phyloP scores from a whole-genome alignment of 176 grass and related monocot species.

The Areca catechu region DNA sequence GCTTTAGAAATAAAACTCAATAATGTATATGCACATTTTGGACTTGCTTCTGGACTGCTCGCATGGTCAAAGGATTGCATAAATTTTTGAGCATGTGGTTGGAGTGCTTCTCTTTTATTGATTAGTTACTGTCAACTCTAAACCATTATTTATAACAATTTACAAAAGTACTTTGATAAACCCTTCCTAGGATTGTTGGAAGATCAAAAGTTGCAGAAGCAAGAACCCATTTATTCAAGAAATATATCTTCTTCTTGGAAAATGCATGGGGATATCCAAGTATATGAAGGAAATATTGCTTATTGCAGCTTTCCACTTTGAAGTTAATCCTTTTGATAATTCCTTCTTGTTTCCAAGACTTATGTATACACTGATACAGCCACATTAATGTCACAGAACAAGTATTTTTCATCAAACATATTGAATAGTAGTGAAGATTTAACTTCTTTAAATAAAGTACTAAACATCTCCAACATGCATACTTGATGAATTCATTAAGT shows the following conservation, averaged over 20 bases:
- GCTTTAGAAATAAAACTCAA: constrained; percentile 61
- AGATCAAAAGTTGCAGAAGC: constrained; percentile 58
- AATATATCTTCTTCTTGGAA: constrained; percentile 88
- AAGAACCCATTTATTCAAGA: constrained; percentile 55
- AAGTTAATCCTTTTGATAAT: no score
- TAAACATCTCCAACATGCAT: no score
- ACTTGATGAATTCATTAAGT: no score
- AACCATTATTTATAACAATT: no score
- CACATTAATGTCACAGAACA: no score
- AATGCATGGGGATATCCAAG: constrained; percentile 62
- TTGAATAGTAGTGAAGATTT: no score
- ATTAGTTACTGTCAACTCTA: constrained; percentile 7
- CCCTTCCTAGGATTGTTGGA: constrained; percentile 37
- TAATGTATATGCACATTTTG: constrained; percentile 74
- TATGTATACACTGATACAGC: no score
- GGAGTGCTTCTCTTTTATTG: constrained; percentile 65
- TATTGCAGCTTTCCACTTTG: no score
- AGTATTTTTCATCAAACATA: no score
- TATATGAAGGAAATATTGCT: neutral
- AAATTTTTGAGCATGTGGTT: constrained; percentile 61
- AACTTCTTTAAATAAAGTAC: no score
- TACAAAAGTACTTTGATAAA: no score
- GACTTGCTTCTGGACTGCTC: constrained; percentile 80
- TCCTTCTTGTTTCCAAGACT: no score
- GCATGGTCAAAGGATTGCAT: constrained; percentile 67